phyloP scores from a whole-genome alignment of 306 rosid genomes.

The Acacia confusa region DNA sequence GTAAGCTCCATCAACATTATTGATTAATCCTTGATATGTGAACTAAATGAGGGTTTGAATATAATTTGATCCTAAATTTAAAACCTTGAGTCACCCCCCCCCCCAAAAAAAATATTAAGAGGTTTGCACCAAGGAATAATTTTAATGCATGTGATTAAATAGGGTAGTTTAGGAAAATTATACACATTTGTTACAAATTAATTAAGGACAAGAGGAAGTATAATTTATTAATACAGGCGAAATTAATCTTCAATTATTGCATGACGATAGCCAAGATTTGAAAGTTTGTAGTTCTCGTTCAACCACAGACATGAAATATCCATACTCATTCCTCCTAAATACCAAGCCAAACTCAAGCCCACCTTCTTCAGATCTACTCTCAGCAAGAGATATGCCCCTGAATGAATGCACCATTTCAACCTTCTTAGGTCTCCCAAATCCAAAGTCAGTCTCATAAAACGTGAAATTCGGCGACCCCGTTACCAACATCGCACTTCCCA shows the following conservation, averaged over 20 bases:
- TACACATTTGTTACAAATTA: too few relatives aligned
- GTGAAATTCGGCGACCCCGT: conserved; percentile 38
- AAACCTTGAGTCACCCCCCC: conserved; percentile 2
- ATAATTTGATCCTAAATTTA: background rate
- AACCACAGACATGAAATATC: conserved; percentile 8
- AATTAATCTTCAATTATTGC: background rate
- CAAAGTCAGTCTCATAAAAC: conserved; percentile 46
- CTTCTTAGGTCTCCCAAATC: conserved; percentile 43
- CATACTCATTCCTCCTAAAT: background rate
- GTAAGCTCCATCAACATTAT: too few relatives aligned
- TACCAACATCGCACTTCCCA: background rate
- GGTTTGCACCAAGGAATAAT: too few relatives aligned
- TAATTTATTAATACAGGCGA: background rate
- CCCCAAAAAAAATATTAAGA: too few relatives aligned
- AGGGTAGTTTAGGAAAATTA: too few relatives aligned
- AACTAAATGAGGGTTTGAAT: background rate
- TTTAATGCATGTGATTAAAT: too few relatives aligned
- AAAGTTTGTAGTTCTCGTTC: conserved; percentile 22
- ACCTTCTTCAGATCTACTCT: conserved; percentile 31
- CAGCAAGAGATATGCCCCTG: conserved; percentile 43
- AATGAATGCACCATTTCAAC: conserved; percentile 42
- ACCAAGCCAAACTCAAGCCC: conserved; percentile 46
- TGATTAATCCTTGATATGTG: background rate
- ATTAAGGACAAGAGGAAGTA: too few relatives aligned
- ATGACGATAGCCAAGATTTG: background rate